Evolutionary conservation across 306 rosid genomes (phyloP).

Genomic region (Vicia faba): DNA sequence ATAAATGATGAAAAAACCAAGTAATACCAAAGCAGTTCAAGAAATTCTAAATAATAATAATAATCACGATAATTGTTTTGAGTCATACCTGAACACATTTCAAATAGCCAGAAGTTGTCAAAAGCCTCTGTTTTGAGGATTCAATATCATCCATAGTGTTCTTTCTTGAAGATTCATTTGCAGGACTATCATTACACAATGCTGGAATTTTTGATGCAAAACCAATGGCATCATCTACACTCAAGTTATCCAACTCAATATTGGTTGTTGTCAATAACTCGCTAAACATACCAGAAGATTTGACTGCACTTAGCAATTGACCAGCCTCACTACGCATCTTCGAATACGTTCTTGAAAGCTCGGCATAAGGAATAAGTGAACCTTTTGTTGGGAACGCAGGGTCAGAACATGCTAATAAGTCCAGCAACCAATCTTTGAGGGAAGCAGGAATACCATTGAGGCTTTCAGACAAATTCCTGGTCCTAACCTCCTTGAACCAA

Average conservation of each 20-base stretch:
- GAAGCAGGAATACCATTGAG: constrained; percentile 46
- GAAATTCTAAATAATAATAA: constrained; percentile 4
- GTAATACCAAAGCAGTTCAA: constrained; percentile 21
- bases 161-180: constrained; percentile 53
- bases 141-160: constrained; percentile 68
- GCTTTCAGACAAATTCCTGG: constrained; percentile 36
- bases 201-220: constrained; percentile 82
- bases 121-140: constrained; percentile 80
- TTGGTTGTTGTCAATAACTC: constrained; percentile 50
- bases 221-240: constrained; percentile 80
- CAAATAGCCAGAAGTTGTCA: constrained; percentile 90
- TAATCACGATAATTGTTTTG: background rate
- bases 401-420: constrained; percentile 76
- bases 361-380: constrained; percentile 76
- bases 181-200: constrained; percentile 48
- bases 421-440: constrained; percentile 78
- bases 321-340: constrained; percentile 90
- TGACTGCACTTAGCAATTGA: constrained; percentile 65
- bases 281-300: constrained; percentile 57
- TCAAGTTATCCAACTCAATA: constrained; percentile 68
- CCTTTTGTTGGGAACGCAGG: constrained; percentile 91
- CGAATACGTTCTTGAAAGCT: constrained; percentile 89
- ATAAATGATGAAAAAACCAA: constrained; percentile 11
- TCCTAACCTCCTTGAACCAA: constrained; percentile 81
- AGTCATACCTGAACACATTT: constrained; percentile 94